Evolutionary conservation across 352 stramenopile species (phyloP).

Genomic region (Blastocystis sp.): DNA sequence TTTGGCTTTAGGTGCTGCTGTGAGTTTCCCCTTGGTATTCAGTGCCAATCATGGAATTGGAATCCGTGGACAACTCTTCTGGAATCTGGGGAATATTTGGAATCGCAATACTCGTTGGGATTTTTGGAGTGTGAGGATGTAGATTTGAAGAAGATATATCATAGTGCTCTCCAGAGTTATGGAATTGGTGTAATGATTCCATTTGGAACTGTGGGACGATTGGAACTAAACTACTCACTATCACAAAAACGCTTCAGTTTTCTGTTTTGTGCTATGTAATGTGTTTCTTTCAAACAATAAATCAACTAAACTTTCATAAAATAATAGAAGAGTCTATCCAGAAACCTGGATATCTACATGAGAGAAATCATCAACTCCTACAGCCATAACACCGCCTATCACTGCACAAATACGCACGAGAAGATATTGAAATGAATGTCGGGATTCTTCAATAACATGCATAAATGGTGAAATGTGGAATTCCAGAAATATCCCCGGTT

Average conservation of each 20-base stretch:
- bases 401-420: conserved; percentile 76
- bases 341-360: conserved; percentile 1
- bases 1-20: not conserved
- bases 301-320: conserved; percentile 2
- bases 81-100: conserved; percentile 34
- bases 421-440: conserved; percentile 72
- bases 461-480: conserved; percentile 83
- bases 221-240: conserved; percentile 41
- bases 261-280: conserved; percentile 32
- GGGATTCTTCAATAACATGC: conserved; percentile 72
- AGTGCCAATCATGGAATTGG: not conserved
- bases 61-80: conserved; percentile 53
- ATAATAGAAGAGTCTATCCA: conserved; percentile 34
- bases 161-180: not conserved
- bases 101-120: not conserved
- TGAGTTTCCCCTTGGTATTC: conserved; percentile 18
- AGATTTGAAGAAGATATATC: conserved; percentile 29
- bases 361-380: conserved; percentile 10
- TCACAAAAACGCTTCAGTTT: conserved; percentile 39
- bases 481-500: conserved; percentile 79
- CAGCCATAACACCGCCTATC: conserved; percentile 74
- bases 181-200: conserved; percentile 49
- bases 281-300: conserved; percentile 33
- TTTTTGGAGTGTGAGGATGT: too few relatives aligned
- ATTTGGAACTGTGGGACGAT: conserved; percentile 18